Evolutionary conservation across 768 basidiomycete species (phyloP), one percentile per base, ranked within the genome.

Genomic region (Auriscalpium microsporum): DNA sequence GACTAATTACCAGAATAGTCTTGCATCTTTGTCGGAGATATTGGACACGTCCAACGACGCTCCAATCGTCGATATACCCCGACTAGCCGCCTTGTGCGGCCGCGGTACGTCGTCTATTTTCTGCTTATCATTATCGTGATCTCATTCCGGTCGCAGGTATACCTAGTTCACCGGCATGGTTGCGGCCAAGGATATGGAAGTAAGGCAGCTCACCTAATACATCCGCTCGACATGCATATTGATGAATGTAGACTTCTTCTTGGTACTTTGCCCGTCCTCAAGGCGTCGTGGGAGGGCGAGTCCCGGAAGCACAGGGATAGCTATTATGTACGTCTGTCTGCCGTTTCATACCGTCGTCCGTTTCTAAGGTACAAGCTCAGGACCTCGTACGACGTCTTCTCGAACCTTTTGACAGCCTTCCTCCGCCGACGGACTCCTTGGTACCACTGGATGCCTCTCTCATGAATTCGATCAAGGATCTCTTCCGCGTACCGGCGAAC

Each of bases 161-260:
- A 47, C 85, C 87, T 49, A 80, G 86, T 60, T 76, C 85, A 62
- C 88, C 88, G 45, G 70, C 76, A 5, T 90, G 87, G 86, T 73
- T 90, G 59, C 78, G 88, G 44, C 85, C 87, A 33, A 76, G 85
- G 45, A 74, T 87, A 62, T 90, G 88, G 88, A 87, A 80, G 88
- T 87, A 58, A 66, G 83, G 28, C 28, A 28, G 28, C 28, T 4
- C 28, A 28, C 28, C 28, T 28, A 28, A 5, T 71, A 34, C 8
- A 40, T 14, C 28, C 17, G 44, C 45, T 40, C 17, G 48, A 10
- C 21, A 45, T 54, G 14, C 36, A 13, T 34, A 54, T 56, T 47
- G 33, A 33, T 45, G n/a, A 56, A 44, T 58, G 53, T 59, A 87
- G 85, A 63, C 62, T 90, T 33, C 71, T 89, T 50, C 74, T 90